Percentiles rank a stretch among this genome's conserved stretches.
These are phyloP conservation scores for Mycena leptocephala DNA, from an alignment of 768 basidiomycete species.

Conservation along the genomic window DNA sequence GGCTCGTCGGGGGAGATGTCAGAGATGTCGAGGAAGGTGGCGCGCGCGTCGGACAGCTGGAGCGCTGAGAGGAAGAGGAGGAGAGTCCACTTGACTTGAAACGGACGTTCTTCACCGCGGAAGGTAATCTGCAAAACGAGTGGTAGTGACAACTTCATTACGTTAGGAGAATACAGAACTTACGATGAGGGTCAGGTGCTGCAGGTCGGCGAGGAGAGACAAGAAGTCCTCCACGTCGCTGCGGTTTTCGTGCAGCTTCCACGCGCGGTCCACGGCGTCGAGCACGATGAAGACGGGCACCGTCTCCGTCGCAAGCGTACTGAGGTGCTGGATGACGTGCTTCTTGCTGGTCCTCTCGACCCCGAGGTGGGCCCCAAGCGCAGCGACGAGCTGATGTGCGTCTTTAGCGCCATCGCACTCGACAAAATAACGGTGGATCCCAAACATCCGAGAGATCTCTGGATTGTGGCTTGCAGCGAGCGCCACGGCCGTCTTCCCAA, in stretches of 20 bases:
- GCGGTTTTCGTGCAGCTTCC: slow-evolving; percentile 14
- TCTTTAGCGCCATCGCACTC: slow-evolving; percentile 17
- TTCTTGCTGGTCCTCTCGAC: slow-evolving; percentile 8
- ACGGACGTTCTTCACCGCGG: slow-evolving; percentile 29
- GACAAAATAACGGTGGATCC: slow-evolving; percentile 9
- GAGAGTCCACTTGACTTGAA: slow-evolving; percentile 35
- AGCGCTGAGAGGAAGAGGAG: slow-evolving; percentile 33
- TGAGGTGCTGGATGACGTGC: slow-evolving; percentile 6
- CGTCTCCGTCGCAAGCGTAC: background rate
- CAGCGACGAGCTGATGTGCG: slow-evolving; percentile 5
- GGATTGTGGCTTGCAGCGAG: slow-evolving; percentile 19
- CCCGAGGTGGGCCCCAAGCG: background rate
- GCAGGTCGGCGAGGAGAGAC: slow-evolving; percentile 25
- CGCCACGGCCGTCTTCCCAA: slow-evolving; percentile 29
- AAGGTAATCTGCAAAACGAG: slow-evolving; percentile 11
- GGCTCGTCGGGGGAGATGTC: slow-evolving; percentile 29
- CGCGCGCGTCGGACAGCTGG: slow-evolving; percentile 9
- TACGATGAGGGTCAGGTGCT: slow-evolving; percentile 29
- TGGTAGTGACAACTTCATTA: background rate
- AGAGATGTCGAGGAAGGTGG: slow-evolving; percentile 38
- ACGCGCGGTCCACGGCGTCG: slow-evolving; percentile 24
- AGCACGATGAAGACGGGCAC: slow-evolving; percentile 16
- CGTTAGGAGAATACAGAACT: background rate
- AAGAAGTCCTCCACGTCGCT: slow-evolving; percentile 27
- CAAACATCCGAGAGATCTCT: background rate